A percentile compares a stretch with the other conserved stretches of the same genome.
Evolutionary conservation across 139 green algal species (phyloP).

Genomic region (Marvania coccoides): DNA sequence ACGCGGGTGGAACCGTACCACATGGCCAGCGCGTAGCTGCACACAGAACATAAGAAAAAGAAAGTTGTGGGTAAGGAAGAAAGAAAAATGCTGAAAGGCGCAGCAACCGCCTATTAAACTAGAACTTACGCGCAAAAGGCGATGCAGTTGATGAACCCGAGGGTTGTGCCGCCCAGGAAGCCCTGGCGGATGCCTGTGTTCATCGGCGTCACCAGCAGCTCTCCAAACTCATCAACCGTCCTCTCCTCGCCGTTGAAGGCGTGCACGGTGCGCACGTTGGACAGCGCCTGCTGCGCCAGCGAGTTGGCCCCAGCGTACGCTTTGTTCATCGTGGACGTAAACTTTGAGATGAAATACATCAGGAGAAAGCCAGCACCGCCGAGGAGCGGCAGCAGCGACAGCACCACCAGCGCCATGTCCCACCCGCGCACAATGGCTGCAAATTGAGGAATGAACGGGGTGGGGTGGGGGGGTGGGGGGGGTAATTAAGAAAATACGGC

Average conservation of each 20-base stretch:
- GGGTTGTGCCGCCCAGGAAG: conserved; percentile 22
- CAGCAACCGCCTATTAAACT: too few relatives aligned
- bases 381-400: background rate
- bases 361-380: background rate
- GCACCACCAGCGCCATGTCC: background rate
- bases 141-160: conserved; percentile 22
- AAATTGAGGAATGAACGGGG: background rate
- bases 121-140: conserved; percentile 15
- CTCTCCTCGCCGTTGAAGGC: conserved; percentile 49
- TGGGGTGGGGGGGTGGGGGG: too few relatives aligned
- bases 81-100: background rate
- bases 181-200: conserved; percentile 24
- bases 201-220: conserved; percentile 28
- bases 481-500: too few relatives aligned
- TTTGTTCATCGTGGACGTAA: too few relatives aligned
- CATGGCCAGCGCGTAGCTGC: conserved; percentile 58
- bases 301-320: conserved; percentile 40
- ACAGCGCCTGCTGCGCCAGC: conserved; percentile 51
- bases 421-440: background rate
- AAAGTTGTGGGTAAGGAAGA: too few relatives aligned
- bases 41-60: conserved; percentile 20
- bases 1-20: conserved; percentile 61
- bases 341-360: too few relatives aligned
- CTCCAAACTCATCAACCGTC: conserved; percentile 36
- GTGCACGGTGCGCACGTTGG: conserved; percentile 64